These are phyloP conservation scores for Russula virescens DNA, from an alignment of 768 basidiomycete genomes.

Conservation along the genomic window DNA sequence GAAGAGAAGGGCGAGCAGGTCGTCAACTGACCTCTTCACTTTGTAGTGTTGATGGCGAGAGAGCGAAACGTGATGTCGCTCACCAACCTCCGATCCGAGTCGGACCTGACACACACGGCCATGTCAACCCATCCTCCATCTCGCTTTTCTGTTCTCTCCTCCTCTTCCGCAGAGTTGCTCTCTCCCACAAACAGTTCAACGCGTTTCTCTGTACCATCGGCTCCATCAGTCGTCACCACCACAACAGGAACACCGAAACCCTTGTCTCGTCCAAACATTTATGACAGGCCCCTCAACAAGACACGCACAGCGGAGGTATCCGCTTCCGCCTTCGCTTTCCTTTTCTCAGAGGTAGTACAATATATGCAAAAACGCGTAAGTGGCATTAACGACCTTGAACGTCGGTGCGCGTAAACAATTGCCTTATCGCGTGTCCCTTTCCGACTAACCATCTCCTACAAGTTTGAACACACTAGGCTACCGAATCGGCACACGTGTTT, in stretches of 20 bases:
- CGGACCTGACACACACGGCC: not conserved
- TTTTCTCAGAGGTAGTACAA: slow-evolving; percentile 90
- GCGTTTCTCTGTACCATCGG: slow-evolving; percentile 64
- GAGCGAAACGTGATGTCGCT: not conserved
- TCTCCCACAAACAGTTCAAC: slow-evolving; percentile 57
- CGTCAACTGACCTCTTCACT: slow-evolving; percentile 1
- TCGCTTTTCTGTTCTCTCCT: slow-evolving; percentile 63
- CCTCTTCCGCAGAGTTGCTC: slow-evolving; percentile 40
- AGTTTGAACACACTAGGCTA: slow-evolving; percentile 93
- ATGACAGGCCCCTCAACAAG: slow-evolving; percentile 88
- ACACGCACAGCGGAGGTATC: slow-evolving; percentile 80
- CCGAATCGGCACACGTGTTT: slow-evolving; percentile 79
- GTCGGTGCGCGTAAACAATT: slow-evolving; percentile 53
- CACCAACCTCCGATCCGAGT: not conserved
- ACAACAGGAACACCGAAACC: slow-evolving; percentile 35
- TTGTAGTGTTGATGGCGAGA: not conserved
- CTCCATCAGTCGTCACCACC: slow-evolving; percentile 42
- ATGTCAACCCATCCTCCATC: slow-evolving; percentile 48
- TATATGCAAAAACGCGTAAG: slow-evolving; percentile 95
- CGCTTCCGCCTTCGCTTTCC: slow-evolving; percentile 74
- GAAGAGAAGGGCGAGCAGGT: not conserved
- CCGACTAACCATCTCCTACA: not conserved
- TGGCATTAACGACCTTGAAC: slow-evolving; percentile 93
- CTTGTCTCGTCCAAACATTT: slow-evolving; percentile 62
- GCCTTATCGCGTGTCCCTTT: slow-evolving; percentile 5